Evolutionary conservation across 2,329 filamentous ascomycete species (phyloP), one percentile per base, ranked within the genome.

Genomic region (Aspergillus pseudoglaucus): DNA sequence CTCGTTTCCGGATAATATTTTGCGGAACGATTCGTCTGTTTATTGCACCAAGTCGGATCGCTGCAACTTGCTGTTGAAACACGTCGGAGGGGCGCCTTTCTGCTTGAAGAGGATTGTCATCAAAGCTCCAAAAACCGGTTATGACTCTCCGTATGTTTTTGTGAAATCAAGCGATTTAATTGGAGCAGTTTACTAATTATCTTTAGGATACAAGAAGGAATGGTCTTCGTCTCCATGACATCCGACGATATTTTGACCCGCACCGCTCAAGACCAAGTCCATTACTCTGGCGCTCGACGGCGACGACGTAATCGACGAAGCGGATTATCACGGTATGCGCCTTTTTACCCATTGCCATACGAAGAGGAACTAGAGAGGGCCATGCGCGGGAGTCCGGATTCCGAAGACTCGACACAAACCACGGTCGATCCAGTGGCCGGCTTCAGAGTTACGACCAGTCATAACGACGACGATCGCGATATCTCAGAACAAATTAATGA

Each of bases 191-290:
- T 52, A 40, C 68, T 76, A 55, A 75, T 59, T 44, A 48, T 48
- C 52, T 45, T 47, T 47, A 63, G 88, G 46, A 84, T 95, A 46
- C 85, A 91, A 68, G 87, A 95, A 76, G 91, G 93, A 40, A 85
- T 96, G 78, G 81, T 97, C 1, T 96, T 96, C 62, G 79, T 97
- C 23, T 81, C 88, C 41, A 95, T 96, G 90, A 80, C 83, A 37
- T 80, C 84, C 33, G 83, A 94, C 56, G 84, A 93, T 51, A 73
- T 93, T 1, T 70, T 93, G 39, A 79, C 76, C 17, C 79, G 84
- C 49, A 93, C 88, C 9, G 79, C 85, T 6, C 78, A 83, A 51
- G 91, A 91, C 63, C 81, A 88, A 55, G 84, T 91, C 22, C 81
- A 85, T 56, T 88, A 86, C 58, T 67, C 73, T 15, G 60, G 60